phyloP scores from a whole-genome alignment of 2,329 filamentous ascomycete genomes.

The Pochonia chlamydosporia region DNA sequence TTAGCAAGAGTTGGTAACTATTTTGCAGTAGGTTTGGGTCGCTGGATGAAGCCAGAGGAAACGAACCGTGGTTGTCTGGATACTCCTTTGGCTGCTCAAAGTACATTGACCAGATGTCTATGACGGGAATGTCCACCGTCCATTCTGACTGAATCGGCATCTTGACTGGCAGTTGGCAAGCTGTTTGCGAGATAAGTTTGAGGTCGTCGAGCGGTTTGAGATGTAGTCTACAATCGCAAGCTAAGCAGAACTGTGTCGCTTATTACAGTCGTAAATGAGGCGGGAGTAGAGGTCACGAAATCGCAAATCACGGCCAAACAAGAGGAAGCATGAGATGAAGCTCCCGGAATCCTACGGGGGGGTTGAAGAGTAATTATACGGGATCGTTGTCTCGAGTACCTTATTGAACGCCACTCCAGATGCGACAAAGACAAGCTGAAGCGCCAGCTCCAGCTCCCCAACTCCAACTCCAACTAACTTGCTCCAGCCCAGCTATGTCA shows the following conservation, averaged over 20 bases:
- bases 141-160: slow-evolving; percentile 72
- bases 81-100: slow-evolving; percentile 67
- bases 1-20: slow-evolving; percentile 4
- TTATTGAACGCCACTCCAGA: no score
- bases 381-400: no score
- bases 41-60: slow-evolving; percentile 6
- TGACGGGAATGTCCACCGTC: slow-evolving; percentile 63
- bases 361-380: no score
- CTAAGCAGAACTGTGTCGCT: no score
- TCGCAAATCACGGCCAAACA: not conserved
- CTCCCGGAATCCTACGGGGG: no score
- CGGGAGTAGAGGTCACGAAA: not conserved
- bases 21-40: no score
- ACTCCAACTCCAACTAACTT: not conserved
- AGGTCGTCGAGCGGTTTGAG: no score
- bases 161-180: not conserved
- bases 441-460: not conserved
- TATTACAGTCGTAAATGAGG: not conserved
- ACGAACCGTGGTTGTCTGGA: slow-evolving; percentile 66
- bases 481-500: not conserved
- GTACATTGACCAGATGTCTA: slow-evolving; percentile 73
- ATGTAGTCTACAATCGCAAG: no score
- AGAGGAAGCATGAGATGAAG: no score
- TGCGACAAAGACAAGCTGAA: no score
- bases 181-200: not conserved